Evolutionary conservation across 2,329 filamentous ascomycete genomes (phyloP).

Genomic region (Penicillium expansum): DNA sequence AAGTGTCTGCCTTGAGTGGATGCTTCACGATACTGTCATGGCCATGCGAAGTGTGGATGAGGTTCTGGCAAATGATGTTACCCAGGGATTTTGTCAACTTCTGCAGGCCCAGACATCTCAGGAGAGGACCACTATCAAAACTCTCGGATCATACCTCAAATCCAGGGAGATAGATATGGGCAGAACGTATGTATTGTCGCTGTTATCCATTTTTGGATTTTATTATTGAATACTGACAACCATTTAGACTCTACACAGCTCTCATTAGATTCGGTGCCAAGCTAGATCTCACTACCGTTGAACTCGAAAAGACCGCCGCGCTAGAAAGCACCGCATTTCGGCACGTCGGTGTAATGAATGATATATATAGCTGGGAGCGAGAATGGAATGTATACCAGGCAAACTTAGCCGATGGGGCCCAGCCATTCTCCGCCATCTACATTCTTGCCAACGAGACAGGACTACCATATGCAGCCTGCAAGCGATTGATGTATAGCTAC

Average conservation of each 20-base stretch:
- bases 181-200: conserved; percentile 8
- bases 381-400: conserved; percentile 18
- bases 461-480: conserved; percentile 15
- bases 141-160: conserved; percentile 18
- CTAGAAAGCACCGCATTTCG: conserved; percentile 17
- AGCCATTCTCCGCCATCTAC: conserved; percentile 17
- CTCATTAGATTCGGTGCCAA: conserved; percentile 21
- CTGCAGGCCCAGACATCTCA: conserved; percentile 15
- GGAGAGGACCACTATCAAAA: conserved; percentile 10
- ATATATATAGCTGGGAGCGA: conserved; percentile 22
- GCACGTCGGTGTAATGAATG: conserved; percentile 19
- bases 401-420: conserved; percentile 13
- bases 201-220: background rate
- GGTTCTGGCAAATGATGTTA: conserved; percentile 7
- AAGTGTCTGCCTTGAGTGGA: conserved; percentile 13
- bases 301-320: conserved; percentile 5
- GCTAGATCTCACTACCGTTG: conserved; percentile 5
- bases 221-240: background rate
- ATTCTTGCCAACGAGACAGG: conserved; percentile 18
- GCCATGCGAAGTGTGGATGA: conserved; percentile 14
- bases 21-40: conserved; percentile 16
- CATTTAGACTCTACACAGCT: conserved; percentile 15
- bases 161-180: conserved; percentile 17
- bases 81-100: conserved; percentile 17
- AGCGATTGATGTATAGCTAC: conserved; percentile 17